Percentiles rank a stretch among this genome's conserved stretches.
Evolutionary conservation across 306 rosid species (phyloP).

Genomic region (Psophocarpus tetragonolobus): DNA sequence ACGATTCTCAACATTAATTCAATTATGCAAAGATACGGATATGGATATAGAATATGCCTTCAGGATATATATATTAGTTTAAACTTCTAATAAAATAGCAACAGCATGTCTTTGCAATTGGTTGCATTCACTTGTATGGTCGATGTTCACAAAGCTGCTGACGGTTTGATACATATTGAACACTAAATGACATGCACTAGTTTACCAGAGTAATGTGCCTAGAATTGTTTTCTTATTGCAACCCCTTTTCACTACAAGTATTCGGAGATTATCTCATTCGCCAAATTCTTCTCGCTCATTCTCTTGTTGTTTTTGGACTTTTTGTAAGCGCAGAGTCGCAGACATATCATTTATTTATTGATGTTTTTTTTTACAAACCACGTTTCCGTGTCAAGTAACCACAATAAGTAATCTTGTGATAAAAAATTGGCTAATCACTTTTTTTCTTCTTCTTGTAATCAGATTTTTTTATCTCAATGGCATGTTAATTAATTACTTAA

Average conservation of each 20-base stretch:
- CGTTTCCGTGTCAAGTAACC: too few relatives aligned
- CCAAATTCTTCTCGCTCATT: too few relatives aligned
- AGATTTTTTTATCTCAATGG: too few relatives aligned
- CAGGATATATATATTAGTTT: neutral
- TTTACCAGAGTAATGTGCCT: neutral
- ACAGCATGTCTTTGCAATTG: slow-evolving; percentile 9
- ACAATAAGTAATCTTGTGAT: too few relatives aligned
- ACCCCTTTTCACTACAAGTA: neutral
- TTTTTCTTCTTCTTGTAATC: too few relatives aligned
- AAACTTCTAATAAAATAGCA: neutral
- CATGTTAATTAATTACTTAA: too few relatives aligned
- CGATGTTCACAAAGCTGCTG: slow-evolving; percentile 38
- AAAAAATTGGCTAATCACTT: too few relatives aligned
- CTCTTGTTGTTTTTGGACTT: too few relatives aligned
- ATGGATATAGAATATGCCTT: slow-evolving; percentile 44
- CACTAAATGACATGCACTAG: slow-evolving; percentile 1
- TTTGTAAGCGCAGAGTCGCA: too few relatives aligned
- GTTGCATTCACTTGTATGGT: slow-evolving; percentile 36
- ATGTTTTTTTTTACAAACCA: too few relatives aligned
- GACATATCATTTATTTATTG: too few relatives aligned
- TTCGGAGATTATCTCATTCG: neutral
- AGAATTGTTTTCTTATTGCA: neutral
- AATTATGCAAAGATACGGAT: slow-evolving; percentile 24
- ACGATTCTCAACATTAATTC: neutral
- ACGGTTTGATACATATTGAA: neutral